These are phyloP conservation scores for Stylonectria norvegica DNA, from an alignment of 2,329 filamentous ascomycete genomes.

Conservation along the genomic window DNA sequence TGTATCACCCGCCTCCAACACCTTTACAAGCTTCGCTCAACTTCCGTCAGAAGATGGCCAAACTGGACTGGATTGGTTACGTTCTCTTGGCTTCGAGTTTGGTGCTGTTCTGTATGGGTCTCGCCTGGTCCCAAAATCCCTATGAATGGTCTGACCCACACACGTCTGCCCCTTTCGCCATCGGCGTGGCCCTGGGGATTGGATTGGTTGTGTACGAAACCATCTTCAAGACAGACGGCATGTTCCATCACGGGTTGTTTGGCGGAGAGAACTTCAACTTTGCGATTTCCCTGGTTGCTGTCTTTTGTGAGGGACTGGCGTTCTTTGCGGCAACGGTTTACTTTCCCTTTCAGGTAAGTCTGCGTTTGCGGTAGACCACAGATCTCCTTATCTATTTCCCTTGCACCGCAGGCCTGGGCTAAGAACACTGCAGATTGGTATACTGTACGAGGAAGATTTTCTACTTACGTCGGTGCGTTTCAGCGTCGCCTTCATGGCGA, in stretches of 20 bases:
- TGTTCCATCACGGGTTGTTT: constrained; percentile 42
- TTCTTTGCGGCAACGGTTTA: constrained; percentile 38
- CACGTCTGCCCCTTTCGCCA: constrained; percentile 33
- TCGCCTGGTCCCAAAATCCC: constrained; percentile 40
- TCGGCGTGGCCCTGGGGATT: constrained; percentile 28
- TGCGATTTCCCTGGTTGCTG: constrained; percentile 32
- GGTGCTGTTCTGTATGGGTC: constrained; percentile 38
- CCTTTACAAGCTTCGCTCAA: constrained; percentile 5
- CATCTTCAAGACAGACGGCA: constrained; percentile 35
- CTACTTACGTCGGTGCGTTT: constrained; percentile 33
- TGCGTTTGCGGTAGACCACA: no score
- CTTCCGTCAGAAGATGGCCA: constrained; percentile 30
- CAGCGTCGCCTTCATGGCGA: constrained; percentile 32
- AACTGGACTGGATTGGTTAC: constrained; percentile 40
- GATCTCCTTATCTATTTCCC: no score
- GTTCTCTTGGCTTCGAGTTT: constrained; percentile 32
- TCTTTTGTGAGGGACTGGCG: constrained; percentile 36
- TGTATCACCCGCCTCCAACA: constrained; percentile 11
- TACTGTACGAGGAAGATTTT: constrained; percentile 36
- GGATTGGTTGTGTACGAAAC: constrained; percentile 33
- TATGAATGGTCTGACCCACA: constrained; percentile 37
- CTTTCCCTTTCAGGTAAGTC: constrained; percentile 35
- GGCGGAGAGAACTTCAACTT: constrained; percentile 32
- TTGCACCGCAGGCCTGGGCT: no score
- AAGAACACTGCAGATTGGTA: constrained; percentile 8